These are phyloP conservation scores for Lagenaria siceraria DNA, from an alignment of 306 rosid genomes.

Conservation along the genomic window DNA sequence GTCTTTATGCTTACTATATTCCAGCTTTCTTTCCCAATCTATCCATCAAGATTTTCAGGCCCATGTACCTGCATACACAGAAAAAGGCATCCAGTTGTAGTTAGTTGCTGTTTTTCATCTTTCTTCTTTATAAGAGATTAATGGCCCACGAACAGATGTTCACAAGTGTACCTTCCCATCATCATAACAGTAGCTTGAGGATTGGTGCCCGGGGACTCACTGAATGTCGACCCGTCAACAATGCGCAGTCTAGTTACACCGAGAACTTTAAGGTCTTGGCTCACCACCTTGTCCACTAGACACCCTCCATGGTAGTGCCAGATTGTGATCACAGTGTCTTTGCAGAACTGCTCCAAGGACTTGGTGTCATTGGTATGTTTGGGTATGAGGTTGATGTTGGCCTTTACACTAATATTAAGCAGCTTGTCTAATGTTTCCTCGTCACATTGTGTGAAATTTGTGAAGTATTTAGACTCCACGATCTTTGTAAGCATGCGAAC, in stretches of 20 bases:
- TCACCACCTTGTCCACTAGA: slow-evolving; percentile 74
- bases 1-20: background rate
- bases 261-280: slow-evolving; percentile 45
- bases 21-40: slow-evolving; percentile 2
- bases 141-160: background rate
- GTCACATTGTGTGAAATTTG: slow-evolving; percentile 46
- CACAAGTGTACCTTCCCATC: slow-evolving; percentile 74
- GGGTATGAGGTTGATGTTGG: slow-evolving; percentile 80
- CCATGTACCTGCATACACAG: slow-evolving; percentile 6
- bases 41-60: slow-evolving; percentile 5
- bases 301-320: slow-evolving; percentile 99
- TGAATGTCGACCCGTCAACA: slow-evolving; percentile 65
- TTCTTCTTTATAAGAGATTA: background rate
- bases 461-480: slow-evolving; percentile 49
- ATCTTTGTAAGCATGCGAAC: slow-evolving; percentile 47
- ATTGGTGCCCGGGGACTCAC: slow-evolving; percentile 85
- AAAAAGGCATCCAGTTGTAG: background rate
- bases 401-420: slow-evolving; percentile 58
- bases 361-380: slow-evolving; percentile 58
- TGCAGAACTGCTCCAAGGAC: slow-evolving; percentile 77
- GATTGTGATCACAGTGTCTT: slow-evolving; percentile 86
- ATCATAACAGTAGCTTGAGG: slow-evolving; percentile 95
- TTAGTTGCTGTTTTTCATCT: background rate
- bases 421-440: slow-evolving; percentile 40
- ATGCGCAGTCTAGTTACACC: slow-evolving; percentile 64